phyloP scores from a whole-genome alignment of 495 filamentous ascomycete species.

The Lophiostoma macrostomum region DNA sequence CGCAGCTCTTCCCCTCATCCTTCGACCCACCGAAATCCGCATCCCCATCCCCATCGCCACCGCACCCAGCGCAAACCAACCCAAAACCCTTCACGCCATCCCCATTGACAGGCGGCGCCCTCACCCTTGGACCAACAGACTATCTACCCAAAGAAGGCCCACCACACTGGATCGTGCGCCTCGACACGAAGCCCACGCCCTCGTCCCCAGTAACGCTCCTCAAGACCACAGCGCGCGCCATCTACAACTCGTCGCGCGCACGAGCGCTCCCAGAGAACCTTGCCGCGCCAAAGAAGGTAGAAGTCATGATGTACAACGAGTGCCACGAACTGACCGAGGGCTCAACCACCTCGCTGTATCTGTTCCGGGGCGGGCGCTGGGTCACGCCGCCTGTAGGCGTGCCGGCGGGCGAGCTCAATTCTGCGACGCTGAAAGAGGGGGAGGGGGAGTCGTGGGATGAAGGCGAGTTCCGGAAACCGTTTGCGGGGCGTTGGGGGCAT shows the following conservation, averaged over 20 bases:
- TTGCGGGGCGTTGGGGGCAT: constrained; percentile 34
- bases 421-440: neutral
- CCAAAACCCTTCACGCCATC: constrained; percentile 20
- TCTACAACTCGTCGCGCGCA: constrained; percentile 34
- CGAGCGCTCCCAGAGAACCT: constrained; percentile 38
- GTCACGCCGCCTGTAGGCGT: constrained; percentile 57
- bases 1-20: constrained; percentile 54
- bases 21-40: constrained; percentile 48
- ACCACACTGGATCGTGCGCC: constrained; percentile 31
- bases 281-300: constrained; percentile 41
- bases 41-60: constrained; percentile 22
- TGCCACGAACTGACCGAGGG: constrained; percentile 79
- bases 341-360: constrained; percentile 75
- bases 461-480: constrained; percentile 31
- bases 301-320: constrained; percentile 71
- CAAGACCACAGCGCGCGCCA: constrained; percentile 39
- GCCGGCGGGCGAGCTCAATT: constrained; percentile 20
- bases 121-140: constrained; percentile 28
- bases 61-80: neutral
- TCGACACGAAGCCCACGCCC: constrained; percentile 35
- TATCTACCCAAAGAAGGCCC: neutral
- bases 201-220: constrained; percentile 34
- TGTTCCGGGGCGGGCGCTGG: constrained; percentile 66
- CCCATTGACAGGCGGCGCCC: constrained; percentile 33
- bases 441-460: constrained; percentile 13